Evolutionary conservation across 106 monocot genomes (phyloP), one percentile per base, ranked within the genome.

Genomic region (Dendrobium nobile): DNA sequence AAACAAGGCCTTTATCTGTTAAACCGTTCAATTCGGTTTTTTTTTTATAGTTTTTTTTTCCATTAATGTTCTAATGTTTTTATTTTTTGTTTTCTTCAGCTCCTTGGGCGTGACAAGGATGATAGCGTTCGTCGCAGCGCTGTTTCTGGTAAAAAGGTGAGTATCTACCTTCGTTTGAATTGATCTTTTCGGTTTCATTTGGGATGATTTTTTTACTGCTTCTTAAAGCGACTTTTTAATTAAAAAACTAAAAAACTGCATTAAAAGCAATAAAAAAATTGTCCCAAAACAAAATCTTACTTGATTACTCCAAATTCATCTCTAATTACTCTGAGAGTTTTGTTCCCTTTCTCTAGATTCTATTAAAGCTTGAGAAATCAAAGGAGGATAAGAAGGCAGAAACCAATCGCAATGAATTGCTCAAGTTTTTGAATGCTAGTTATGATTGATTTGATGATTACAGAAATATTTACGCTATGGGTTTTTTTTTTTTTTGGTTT

Each of bases 121-220:
- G 99, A 99, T 47, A 84, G 84, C 47, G 90, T 91, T 51, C 91
- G 90, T 0, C 88, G 93, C 16, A 99, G 99, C 83, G 91, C 89
- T 72, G 90, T 99, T 70, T 99, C 99, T 55, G 99, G 99, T 37
- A 99, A 99, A 93, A 99, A 99, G 99, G 99, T 96, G 22, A 78
- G 72, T 37, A 76, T 45, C 7, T 1, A 64, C 75, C 61, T 77
- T 18, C 9, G 9, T 43, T 8, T 55, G 7, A 79, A 47, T 58
- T 80, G 51, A 51, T 51, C 51, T 37, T 51, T 51, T 31, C 1
- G 31, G 31, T 31, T 31, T 31, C 31, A 31, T 31, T 31, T 31
- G 31, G 31, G 1, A 31, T 31, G 31, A 31, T 31, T 31, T 31
- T 31, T 31, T 31, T 31, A 31, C 31, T 1, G 31, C 1, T 1